phyloP scores from a whole-genome alignment of 345 rosid species.

The Raphanus raphanistrum region DNA sequence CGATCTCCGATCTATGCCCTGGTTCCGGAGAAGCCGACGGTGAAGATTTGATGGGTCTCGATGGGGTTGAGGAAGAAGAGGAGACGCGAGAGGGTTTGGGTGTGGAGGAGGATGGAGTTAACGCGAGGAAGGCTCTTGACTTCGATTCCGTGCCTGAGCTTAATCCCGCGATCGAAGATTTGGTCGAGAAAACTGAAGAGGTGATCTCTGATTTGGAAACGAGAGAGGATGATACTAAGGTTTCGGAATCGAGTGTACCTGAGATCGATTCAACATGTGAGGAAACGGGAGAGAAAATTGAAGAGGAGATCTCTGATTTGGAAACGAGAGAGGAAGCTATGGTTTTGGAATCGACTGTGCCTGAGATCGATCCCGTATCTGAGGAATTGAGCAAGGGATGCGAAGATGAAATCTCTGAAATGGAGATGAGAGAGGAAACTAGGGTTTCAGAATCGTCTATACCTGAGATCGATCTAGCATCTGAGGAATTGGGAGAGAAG shows the following conservation, averaged over 20 bases:
- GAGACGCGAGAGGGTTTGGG: constrained; percentile 37
- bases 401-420: constrained; percentile 12
- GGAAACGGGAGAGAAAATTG: constrained; percentile 24
- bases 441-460: neutral
- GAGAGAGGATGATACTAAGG: constrained; percentile 3
- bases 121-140: constrained; percentile 48
- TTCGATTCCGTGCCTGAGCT: constrained; percentile 48
- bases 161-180: constrained; percentile 37
- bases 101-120: constrained; percentile 34
- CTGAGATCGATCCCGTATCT: neutral
- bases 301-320: constrained; percentile 33
- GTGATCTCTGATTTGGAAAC: constrained; percentile 34
- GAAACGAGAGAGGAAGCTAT: constrained; percentile 1
- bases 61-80: constrained; percentile 18
- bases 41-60: constrained; percentile 26
- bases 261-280: constrained; percentile 45
- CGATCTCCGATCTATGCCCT: constrained; percentile 25
- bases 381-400: neutral
- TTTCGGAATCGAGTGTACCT: neutral
- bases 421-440: constrained; percentile 13
- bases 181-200: constrained; percentile 31
- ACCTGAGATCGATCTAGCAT: neutral
- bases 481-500: neutral
- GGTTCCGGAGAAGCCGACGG: constrained; percentile 4
- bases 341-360: neutral